Base-by-base conservation (phyloP, 345 rosid genomes). In the Raphanus sativus region DNA sequence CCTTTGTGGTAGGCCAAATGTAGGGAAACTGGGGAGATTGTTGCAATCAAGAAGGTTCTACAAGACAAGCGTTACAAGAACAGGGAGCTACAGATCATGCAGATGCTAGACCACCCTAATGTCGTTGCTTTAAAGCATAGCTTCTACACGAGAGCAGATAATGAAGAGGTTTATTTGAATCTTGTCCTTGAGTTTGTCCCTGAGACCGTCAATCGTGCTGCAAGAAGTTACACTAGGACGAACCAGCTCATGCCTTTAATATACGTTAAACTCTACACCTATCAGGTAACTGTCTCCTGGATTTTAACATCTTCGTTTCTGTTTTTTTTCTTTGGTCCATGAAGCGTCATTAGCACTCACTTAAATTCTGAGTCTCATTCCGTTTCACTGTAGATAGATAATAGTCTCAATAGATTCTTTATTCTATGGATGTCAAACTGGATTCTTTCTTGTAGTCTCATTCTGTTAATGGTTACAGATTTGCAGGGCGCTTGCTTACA, bases 41-140 rank as follows among this genome's bases (percentile, higher is more conserved):
- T 92, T 72, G 97, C 98, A 70, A 92, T 92, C 79, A 92, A 92
- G 86, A 92, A 92, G 86, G 98, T 92, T 84, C 86, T 92, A 58
- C 97, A 93, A 84, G 98, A 93, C 85, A 93, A 90, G 82, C 91
- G 98, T 61, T 93, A 93, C 82, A 93, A 93, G 88, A 93, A 93
- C 75, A 85, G 98, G 83, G 98, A 93, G 82, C 78, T 93, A 26
- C 97, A 90, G 77, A 93, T 90, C 70, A 93, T 90, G 94, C 98
- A 93, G 84, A 90, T 93, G 98, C 76, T 93, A 83, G 97, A 90
- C 84, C 97, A 93, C 85, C 98, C 98, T 67, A 93, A 93, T 86
- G 84, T 90, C 4, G 98, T 93, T 83, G 85, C 89, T 68, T 88
- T 90, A 71, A 90, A 90, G 83, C 92, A 90, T 75, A 86, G 89